Evolutionary conservation across 345 rosid species (phyloP).

Genomic region (Psidium guajava): DNA sequence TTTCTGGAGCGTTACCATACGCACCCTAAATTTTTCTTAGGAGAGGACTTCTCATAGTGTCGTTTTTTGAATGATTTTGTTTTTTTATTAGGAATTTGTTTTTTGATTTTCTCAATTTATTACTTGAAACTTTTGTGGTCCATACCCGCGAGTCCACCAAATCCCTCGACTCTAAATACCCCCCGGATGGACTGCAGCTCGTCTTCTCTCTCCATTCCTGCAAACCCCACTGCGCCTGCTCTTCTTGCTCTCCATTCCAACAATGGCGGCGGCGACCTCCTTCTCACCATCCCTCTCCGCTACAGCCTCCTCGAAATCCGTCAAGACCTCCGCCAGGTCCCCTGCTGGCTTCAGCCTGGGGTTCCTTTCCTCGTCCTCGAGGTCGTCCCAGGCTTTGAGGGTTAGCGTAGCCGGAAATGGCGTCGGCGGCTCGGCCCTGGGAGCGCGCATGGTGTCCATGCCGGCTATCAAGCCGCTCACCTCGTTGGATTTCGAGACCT

Average conservation of each 20-base stretch:
- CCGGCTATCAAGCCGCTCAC: constrained; percentile 17
- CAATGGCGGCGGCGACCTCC: constrained; percentile 37
- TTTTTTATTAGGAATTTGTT: no score
- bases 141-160: not conserved
- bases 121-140: no score
- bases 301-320: constrained; percentile 14
- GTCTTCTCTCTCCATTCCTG: not conserved
- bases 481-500: constrained; percentile 54
- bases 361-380: constrained; percentile 29
- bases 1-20: no score
- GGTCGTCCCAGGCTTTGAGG: constrained; percentile 19
- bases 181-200: rapidly evolving
- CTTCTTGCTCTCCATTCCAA: not conserved
- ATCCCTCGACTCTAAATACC: no score
- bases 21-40: no score
- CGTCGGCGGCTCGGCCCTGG: constrained; percentile 26
- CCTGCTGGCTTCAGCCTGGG: constrained; percentile 10
- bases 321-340: constrained; percentile 2
- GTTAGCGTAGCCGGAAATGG: constrained; percentile 19
- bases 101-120: no score
- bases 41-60: no score
- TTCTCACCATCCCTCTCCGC: constrained; percentile 24
- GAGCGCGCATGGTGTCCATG: constrained; percentile 32
- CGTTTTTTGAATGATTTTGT: no score
- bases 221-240: not conserved